Base-by-base conservation (phyloP, 805 yeast genomes). In the Myxozyma geophila region DNA sequence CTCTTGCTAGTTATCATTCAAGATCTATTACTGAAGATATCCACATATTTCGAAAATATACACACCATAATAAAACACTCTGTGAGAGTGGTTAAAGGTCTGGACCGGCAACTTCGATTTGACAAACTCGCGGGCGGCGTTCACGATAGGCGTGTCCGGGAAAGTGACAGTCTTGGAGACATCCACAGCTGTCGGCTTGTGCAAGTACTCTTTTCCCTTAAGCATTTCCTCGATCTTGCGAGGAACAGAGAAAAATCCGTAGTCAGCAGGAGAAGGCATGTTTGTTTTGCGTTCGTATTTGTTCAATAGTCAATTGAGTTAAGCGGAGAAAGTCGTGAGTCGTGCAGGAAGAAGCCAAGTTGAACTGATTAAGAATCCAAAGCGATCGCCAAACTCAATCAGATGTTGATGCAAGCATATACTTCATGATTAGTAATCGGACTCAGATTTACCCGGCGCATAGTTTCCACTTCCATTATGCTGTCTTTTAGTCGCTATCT, bases 1-100 rank as follows among this genome's bases (percentile, higher is more conserved):
- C 13, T 7, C 13, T 2, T 12, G n/a, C 41, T 15, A 39, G n/a
- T 39, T 7, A n/a, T 39, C 43, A 39, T 12, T 39, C 40, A 19
- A 6, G 15, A 28, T 13, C 12, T 7, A 40, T 39, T n/a, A 17
- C 28, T 37, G 15, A 15, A 6, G 46, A 9, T 36, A 35, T 23
- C 15, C 17, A 12, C 33, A 46, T n/a, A 15, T 12, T 1, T 15
- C n/a, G 10, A 4, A 13, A 23, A 10, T 12, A 48, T 23, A 46
- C 59, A 7, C 21, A 58, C 63, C 59, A 35, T 59, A 59, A 33
- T 59, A 59, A 33, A 59, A 59, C 23, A 59, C 63, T 7, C 63
- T 39, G 41, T 47, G 49, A 10, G 59, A 54, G 21, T 59, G 63
- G 41, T 59, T 59, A 28, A 59, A 54, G 2, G 63, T 59, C 49